Evolutionary conservation across 176 grass and related monocot genomes (phyloP).

Genomic region (Cenchrus purpureus): DNA sequence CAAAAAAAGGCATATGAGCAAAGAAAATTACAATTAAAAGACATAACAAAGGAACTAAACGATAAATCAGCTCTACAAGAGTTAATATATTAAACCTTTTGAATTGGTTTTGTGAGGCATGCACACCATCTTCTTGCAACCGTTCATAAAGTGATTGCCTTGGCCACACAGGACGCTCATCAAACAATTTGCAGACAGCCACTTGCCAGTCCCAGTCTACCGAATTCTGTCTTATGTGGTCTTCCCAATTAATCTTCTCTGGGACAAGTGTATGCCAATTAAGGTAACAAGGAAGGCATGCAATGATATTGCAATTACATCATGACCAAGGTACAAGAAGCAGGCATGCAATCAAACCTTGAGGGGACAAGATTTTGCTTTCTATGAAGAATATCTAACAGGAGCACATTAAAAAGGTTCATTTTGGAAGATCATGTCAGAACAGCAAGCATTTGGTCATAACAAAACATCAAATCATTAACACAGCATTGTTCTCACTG

Average conservation of each 20-base stretch:
- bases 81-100: slow-evolving; percentile 62
- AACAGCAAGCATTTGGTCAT: slow-evolving; percentile 2
- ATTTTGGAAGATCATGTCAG: background rate
- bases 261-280: slow-evolving; percentile 61
- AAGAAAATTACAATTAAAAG: slow-evolving; percentile 21
- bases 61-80: slow-evolving; percentile 21
- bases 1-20: slow-evolving; percentile 32
- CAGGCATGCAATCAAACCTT: slow-evolving; percentile 20
- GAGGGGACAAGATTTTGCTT: slow-evolving; percentile 5
- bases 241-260: slow-evolving; percentile 81
- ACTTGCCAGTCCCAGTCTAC: slow-evolving; percentile 72
- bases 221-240: slow-evolving; percentile 65
- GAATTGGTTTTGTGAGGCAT: slow-evolving; percentile 73
- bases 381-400: slow-evolving; percentile 29
- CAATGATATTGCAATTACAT: slow-evolving; percentile 30
- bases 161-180: slow-evolving; percentile 88
- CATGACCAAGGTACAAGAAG: background rate
- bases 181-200: slow-evolving; percentile 90
- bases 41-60: slow-evolving; percentile 30
- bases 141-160: slow-evolving; percentile 86
- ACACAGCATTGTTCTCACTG: background rate
- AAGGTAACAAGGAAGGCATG: slow-evolving; percentile 53
- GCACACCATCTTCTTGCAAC: slow-evolving; percentile 60
- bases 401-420: background rate
- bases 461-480: background rate